Evolutionary conservation across 2,329 filamentous ascomycete genomes (phyloP), one percentile per base, ranked within the genome.

Genomic region (Epichloe sp.): DNA sequence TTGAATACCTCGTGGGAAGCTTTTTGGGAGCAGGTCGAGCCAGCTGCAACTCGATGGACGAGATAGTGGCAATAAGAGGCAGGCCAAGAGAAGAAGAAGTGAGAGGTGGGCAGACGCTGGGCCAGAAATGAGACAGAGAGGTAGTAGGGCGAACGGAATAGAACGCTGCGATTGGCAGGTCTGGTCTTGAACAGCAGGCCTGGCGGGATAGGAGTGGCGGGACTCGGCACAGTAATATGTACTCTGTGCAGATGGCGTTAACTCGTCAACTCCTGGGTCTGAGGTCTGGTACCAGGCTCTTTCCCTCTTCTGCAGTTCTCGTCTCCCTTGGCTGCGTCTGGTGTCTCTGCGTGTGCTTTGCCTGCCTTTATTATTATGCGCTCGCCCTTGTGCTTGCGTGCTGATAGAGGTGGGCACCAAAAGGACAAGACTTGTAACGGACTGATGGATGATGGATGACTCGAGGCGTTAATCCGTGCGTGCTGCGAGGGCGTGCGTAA

Each of bases 101-200:
- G 14, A 21, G 7, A 38, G 19, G 15, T 21, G 17, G 44, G 42
- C 42, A 45, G 42, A 50, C 38, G 34, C 48, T 36, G 12, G n/a
- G 15, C 42, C 23, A 34, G 31, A 37, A 38, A 38, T 31, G 17
- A n/a, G 43, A 35, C 19, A n/a, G 37, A 44, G 23, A 23, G 35
- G 17, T 34, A 11, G 19, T 11, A 38, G 42, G 26, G 50, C 23
- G 41, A 40, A 41, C 11, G 12, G 36, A 35, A 44, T 14, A 49
- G 11, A 38, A 49, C 26, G 51, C 50, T 47, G 50, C 41, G 46
- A 52, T 52, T 52, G 50, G 50, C 45, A 52, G 50, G 50, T 48
- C 50, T 48, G 17, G 23, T n/a, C 34, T 45, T 35, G 19, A 44
- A 49, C n/a, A 23, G 40, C 40, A 36, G 15, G 31, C 19, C 12